These are phyloP conservation scores for Platanthera guangdongensis DNA, from an alignment of 106 monocot genomes.

Conservation along the genomic window DNA sequence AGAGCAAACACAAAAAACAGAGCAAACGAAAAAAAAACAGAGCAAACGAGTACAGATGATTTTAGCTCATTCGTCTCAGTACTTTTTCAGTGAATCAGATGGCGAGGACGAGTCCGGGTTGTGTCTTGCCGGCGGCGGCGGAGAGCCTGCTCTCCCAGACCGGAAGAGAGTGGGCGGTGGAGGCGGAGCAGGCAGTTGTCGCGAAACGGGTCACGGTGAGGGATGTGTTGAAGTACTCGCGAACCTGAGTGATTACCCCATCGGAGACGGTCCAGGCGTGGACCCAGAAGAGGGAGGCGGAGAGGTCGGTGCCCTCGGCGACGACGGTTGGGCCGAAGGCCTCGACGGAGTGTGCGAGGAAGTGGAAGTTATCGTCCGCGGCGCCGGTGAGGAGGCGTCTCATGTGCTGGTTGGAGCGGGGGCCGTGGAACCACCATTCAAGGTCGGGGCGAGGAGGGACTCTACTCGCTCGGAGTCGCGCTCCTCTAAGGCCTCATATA, in stretches of 20 bases:
- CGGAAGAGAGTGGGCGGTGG: constrained; percentile 8
- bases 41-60: too few species aligned
- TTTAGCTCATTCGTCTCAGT: neutral
- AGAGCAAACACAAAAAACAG: too few species aligned
- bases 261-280: constrained; percentile 45
- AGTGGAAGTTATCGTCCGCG: constrained; percentile 13
- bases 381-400: constrained; percentile 32
- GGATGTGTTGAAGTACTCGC: constrained; percentile 84
- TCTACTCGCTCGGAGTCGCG: constrained; percentile 24
- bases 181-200: neutral
- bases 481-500: constrained; percentile 27
- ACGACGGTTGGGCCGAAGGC: constrained; percentile 35
- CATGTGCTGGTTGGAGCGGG: constrained; percentile 42
- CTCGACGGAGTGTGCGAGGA: constrained; percentile 22
- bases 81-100: constrained; percentile 3
- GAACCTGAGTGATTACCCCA: constrained; percentile 36
- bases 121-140: constrained; percentile 9
- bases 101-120: constrained; percentile 16
- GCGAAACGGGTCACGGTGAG: constrained; percentile 44
- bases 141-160: constrained; percentile 22
- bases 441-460: constrained; percentile 31
- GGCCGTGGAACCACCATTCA: constrained; percentile 61
- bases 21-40: neutral
- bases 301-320: constrained; percentile 27
- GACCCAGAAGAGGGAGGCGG: constrained; percentile 22